Evolutionary conservation across 495 filamentous ascomycete species (phyloP), one percentile per base, ranked within the genome.

Genomic region (Penicillium maclennaniae): DNA sequence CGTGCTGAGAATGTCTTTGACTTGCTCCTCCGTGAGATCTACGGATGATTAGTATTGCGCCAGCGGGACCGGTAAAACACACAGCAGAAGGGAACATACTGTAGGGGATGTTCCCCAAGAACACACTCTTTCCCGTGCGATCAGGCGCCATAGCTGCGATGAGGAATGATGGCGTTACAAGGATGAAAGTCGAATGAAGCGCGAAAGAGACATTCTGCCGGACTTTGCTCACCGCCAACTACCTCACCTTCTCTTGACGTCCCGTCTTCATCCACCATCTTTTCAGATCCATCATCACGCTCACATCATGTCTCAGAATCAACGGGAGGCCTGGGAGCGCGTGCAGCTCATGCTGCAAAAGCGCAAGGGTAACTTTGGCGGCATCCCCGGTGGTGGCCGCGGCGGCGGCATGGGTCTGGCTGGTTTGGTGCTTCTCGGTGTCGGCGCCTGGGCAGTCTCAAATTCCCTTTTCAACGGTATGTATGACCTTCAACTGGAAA

Each of bases 11-110:
- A 93, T 92, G 52, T 96, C 87, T 55, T 83, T 86, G 55, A 98
- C 95, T 65, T 93, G 88, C 63, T 97, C 92, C 74, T 98, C 93
- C 7, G 90, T 92, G 51, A 93, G 83, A 62, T 92, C 91, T 93
- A 49, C 36, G 34, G 23, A 45, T 54, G 40, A 31, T 67, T 51
- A 65, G 58, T 34, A 52, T 44, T 15, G 1, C 4, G 12, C 38
- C 0, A 47, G 14, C 8, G 26, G 3, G 12, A 49, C 26, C 9
- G 14, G 4, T 25, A n/a, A 34, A 10, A 21, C 7, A 25, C 12
- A 20, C 3, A 0, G 7, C 1, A 36, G 27, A 25, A 8, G 16
- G 23, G 14, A 1, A 66, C 68, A 48, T 66, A 75, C 72, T 74
- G 58, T 88, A 91, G 38, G 88, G 87, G 48, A 91, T 92, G 59